phyloP scores from a whole-genome alignment of 441 rosid species.

The Flueggea neowawraea region DNA sequence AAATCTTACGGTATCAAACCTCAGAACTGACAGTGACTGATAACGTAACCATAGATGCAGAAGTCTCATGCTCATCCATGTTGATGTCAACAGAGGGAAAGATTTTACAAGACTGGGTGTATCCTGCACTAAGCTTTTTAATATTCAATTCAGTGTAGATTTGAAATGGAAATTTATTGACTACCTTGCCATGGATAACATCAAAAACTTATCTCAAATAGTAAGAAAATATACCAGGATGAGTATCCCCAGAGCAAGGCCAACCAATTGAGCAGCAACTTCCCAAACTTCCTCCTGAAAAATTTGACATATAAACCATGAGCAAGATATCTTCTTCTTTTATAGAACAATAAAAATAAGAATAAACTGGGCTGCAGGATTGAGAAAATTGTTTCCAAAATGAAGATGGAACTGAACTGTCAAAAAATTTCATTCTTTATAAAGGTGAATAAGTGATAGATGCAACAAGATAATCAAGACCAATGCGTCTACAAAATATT shows the following conservation, averaged over 20 bases:
- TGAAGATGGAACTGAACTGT: too few relatives aligned
- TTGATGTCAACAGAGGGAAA: conserved; percentile 59
- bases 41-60: conserved; percentile 95
- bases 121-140: conserved; percentile 51
- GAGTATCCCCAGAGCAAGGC: conserved; percentile 83
- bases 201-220: conserved; percentile 6
- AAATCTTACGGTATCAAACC: conserved; percentile 57
- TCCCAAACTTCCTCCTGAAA: conserved; percentile 99
- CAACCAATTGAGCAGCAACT: conserved; percentile 92
- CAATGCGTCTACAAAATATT: too few relatives aligned
- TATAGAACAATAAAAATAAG: too few relatives aligned
- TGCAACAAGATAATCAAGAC: too few relatives aligned
- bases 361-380: too few relatives aligned
- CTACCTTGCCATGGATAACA: too few relatives aligned
- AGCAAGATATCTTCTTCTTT: not conserved
- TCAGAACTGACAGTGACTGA: conserved; percentile 73
- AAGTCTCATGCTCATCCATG: conserved; percentile 77
- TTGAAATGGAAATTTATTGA: too few relatives aligned
- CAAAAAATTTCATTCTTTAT: too few relatives aligned
- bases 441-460: too few relatives aligned
- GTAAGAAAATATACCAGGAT: conserved; percentile 53
- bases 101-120: conserved; percentile 83
- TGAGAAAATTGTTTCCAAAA: too few relatives aligned
- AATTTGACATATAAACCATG: conserved; percentile 10
- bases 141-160: conserved; percentile 1